These are phyloP conservation scores for Annulohypoxylon nitens DNA, from an alignment of 495 filamentous ascomycete species.

Conservation along the genomic window DNA sequence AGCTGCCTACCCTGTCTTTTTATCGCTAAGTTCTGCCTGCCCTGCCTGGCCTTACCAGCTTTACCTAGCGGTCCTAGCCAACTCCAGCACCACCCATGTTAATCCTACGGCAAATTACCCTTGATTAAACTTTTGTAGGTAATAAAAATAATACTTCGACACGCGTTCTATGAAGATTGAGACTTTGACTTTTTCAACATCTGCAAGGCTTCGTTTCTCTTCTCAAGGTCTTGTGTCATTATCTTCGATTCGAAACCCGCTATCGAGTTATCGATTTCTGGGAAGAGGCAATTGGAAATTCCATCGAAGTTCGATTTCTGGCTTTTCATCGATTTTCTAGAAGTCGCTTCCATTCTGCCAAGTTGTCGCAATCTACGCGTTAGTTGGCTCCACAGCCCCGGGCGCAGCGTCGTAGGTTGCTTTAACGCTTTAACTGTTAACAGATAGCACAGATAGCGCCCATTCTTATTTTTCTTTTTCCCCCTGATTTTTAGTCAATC, in stretches of 20 bases:
- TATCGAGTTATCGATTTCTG: slow-evolving; percentile 7
- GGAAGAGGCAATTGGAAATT: slow-evolving; percentile 4
- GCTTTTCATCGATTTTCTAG: slow-evolving; percentile 11
- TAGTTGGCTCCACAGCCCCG: slow-evolving; percentile 38
- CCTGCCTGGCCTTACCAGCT: slow-evolving; percentile 24
- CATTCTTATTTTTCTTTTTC: slow-evolving; percentile 41
- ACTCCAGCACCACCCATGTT: slow-evolving; percentile 2
- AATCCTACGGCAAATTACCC: slow-evolving; percentile 31
- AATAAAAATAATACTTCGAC: slow-evolving; percentile 32
- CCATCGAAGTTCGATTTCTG: neutral
- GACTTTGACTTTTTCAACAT: slow-evolving; percentile 3
- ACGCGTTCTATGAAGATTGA: slow-evolving; percentile 31
- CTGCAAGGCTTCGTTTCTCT: slow-evolving; percentile 3
- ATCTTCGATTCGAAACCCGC: neutral
- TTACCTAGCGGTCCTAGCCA: slow-evolving; percentile 3
- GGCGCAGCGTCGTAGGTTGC: slow-evolving; percentile 38
- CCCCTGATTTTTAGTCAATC: slow-evolving; percentile 41
- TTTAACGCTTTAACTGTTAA: slow-evolving; percentile 24
- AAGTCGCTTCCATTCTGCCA: slow-evolving; percentile 2
- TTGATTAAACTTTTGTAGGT: slow-evolving; percentile 26
- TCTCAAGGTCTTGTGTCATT: neutral
- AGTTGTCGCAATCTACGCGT: slow-evolving; percentile 44
- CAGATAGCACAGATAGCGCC: slow-evolving; percentile 32
- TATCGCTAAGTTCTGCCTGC: neutral
- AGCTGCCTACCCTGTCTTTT: neutral